Percentiles rank a stretch among this genome's conserved stretches.
Conservation (phyloP, 2,329 filamentous ascomycete genomes). For the Epichloe glyceriae region DNA sequence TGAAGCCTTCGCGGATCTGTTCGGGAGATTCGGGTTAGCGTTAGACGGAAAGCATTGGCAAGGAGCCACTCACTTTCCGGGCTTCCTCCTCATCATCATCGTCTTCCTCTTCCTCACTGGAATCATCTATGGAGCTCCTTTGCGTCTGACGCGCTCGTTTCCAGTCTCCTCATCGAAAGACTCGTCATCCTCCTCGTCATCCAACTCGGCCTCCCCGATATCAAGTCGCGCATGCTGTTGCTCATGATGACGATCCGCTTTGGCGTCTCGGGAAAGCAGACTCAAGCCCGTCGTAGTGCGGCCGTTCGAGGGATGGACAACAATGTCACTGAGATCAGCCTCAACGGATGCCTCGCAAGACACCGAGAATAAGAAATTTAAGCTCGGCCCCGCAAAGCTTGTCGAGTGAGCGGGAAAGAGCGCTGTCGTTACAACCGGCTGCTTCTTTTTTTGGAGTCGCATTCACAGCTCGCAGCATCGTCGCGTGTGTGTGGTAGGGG, state of each 20-base stretch:
- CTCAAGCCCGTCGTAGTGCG: background rate
- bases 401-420: conserved; percentile 6
- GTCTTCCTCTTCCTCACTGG: conserved; percentile 83
- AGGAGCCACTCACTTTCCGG: conserved; percentile 42
- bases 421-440: background rate
- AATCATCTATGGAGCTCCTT: conserved; percentile 52
- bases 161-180: conserved; percentile 68
- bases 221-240: conserved; percentile 56
- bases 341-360: background rate
- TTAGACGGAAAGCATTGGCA: background rate
- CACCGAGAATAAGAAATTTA: background rate
- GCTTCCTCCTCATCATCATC: conserved; percentile 84
- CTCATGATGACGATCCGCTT: conserved; percentile 37
- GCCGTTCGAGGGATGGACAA: background rate
- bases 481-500: conserved; percentile 13
- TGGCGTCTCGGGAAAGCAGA: background rate
- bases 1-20: conserved; percentile 87
- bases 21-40: conserved; percentile 7
- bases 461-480: conserved; percentile 13
- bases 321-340: background rate
- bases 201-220: conserved; percentile 77
- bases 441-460: conserved; percentile 14
- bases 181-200: conserved; percentile 74
- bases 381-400: conserved; percentile 1
- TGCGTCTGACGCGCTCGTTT: conserved; percentile 35